Conservation (phyloP, 2,329 filamentous ascomycete species). For the Sporothrix protearum region DNA sequence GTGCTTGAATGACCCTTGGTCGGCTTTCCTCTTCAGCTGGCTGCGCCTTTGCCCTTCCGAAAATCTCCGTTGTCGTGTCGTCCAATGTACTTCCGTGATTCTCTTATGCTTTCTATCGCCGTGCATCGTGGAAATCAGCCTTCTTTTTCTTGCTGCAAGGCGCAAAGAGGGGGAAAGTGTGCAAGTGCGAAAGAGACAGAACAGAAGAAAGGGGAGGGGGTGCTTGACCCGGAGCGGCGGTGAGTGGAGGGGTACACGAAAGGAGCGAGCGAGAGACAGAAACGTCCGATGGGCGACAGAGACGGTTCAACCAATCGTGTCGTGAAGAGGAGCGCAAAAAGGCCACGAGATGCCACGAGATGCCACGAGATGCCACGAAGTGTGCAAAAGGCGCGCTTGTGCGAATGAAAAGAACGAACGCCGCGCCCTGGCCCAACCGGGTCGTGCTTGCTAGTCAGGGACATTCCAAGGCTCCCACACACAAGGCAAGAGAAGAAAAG, state of each 20-base stretch:
- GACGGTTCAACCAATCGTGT: neutral
- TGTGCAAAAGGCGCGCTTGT: neutral
- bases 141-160: neutral
- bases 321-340: neutral
- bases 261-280: constrained; percentile 11
- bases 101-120: no score
- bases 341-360: constrained; percentile 7
- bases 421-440: neutral
- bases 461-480: neutral
- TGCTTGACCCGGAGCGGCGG: constrained; percentile 20
- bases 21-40: neutral
- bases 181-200: neutral
- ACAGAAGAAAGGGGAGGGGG: neutral
- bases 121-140: no score
- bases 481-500: neutral
- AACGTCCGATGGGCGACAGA: neutral
- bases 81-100: neutral
- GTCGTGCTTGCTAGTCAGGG: constrained; percentile 4
- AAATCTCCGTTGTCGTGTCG: neutral
- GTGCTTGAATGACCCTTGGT: neutral
- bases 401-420: neutral
- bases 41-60: constrained; percentile 9
- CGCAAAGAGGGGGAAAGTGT: constrained; percentile 10
- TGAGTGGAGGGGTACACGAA: constrained; percentile 9
- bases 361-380: constrained; percentile 6